phyloP scores from a whole-genome alignment of 164 flowering plant genomes.

The Sedum album region DNA sequence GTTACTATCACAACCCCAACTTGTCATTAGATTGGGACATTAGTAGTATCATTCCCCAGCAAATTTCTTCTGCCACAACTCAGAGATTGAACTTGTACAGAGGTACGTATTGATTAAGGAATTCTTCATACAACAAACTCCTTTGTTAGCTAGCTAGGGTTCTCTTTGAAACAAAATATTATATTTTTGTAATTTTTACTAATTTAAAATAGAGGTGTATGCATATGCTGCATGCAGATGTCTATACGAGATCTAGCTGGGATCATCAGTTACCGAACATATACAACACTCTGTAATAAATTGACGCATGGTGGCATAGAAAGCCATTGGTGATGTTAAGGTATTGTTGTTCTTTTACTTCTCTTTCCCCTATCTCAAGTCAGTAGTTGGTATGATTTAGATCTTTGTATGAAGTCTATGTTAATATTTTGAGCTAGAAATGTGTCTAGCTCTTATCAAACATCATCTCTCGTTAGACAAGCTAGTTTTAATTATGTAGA shows the following conservation, averaged over 20 bases:
- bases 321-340: no score
- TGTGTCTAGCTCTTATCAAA: no score
- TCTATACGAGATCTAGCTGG: background rate
- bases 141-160: background rate
- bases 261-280: background rate
- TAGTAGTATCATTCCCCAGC: background rate
- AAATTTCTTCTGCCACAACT: background rate
- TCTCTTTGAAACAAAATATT: background rate
- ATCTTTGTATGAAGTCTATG: background rate
- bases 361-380: background rate
- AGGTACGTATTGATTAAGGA: background rate
- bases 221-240: background rate
- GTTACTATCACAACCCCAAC: background rate
- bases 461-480: background rate
- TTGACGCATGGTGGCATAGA: no score
- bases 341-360: background rate
- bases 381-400: background rate
- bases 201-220: no score
- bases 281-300: background rate
- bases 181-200: background rate
- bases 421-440: background rate
- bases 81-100: background rate
- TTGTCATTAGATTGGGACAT: constrained; percentile 2
- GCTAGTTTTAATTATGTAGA: no score
- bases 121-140: background rate